phyloP scores from a whole-genome alignment of 1,284 basidiomycete species.

The Cutaneotrichosporon cyanovorans region DNA sequence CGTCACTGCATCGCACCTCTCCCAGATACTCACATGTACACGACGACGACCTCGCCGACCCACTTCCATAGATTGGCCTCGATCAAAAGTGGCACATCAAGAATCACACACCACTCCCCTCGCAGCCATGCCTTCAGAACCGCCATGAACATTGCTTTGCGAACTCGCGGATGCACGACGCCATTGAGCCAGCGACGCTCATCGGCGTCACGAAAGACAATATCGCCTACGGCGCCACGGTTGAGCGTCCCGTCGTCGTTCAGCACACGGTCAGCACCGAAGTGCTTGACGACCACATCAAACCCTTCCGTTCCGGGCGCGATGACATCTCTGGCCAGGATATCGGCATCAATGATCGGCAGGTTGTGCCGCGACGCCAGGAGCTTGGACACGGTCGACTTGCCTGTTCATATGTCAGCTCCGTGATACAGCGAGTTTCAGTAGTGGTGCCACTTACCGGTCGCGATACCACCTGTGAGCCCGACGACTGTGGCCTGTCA shows the following conservation, averaged over 20 bases:
- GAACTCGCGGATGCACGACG: conserved; percentile 85
- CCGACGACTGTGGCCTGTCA: conserved; percentile 65
- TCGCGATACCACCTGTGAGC: conserved; percentile 92
- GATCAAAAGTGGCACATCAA: conserved; percentile 90
- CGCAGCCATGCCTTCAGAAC: conserved; percentile 66
- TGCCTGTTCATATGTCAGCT: too few relatives aligned
- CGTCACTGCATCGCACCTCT: too few relatives aligned
- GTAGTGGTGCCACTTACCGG: conserved; percentile 51
- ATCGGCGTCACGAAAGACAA: conserved; percentile 71
- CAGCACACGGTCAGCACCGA: conserved; percentile 62
- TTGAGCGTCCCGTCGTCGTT: conserved; percentile 65
- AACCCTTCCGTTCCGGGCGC: conserved; percentile 74
- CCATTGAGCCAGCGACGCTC: conserved; percentile 69
- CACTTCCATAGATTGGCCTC: conserved; percentile 81
- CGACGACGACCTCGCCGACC: conserved; percentile 76
- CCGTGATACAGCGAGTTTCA: too few relatives aligned
- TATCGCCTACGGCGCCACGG: conserved; percentile 71
- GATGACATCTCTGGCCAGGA: conserved; percentile 81
- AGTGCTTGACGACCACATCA: conserved; percentile 58
- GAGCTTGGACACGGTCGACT: conserved; percentile 80
- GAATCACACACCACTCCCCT: conserved; percentile 69
- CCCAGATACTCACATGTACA: conserved; percentile 60
- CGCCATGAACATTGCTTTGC: conserved; percentile 63
- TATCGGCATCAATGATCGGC: conserved; percentile 85
- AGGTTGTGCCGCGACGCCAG: conserved; percentile 55